Base-by-base conservation (phyloP, 2,329 filamentous ascomycete species). In the Aureobasidium sp. region DNA sequence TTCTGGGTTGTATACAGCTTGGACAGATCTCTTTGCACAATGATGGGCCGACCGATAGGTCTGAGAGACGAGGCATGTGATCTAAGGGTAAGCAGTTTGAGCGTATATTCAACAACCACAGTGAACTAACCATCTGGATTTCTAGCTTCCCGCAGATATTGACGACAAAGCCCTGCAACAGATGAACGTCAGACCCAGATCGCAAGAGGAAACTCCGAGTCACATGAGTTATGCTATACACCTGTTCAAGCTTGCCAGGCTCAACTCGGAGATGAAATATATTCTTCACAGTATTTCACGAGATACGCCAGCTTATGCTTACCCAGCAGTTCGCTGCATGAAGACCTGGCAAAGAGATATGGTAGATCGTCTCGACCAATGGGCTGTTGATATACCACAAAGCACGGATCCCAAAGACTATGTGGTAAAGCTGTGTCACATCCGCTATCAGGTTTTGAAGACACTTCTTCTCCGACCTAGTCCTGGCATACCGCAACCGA, bases 181-280 rank as follows among this genome's bases (percentile, higher is more conserved):
- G 17, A 17, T n/a, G 1, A 35, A 6, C 17, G n/a, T 33, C n/a
- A 15, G 9, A 35, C 27, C 17, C 2, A 57, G 53, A 35, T 7
- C 53, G 17, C 27, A 19, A 8, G 39, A 14, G 8, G 27, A 45
- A 6, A 27, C 27, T 35, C 53, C 53, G 1, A 57, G 1, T 27
- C 53, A 57, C 27, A 57, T 57, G 53, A 57, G 17, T n/a, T 45
- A 57, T 33, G 53, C 39, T 3, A 57, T 57, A 57, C 53, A 57
- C 29, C 19, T 57, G 2, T 57, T 57, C 39, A 57, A 57, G 35
- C 40, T 57, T 33, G 39, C 53, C 40, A 57, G n/a, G 14, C 39
- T 57, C 17, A 57, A 57, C 29, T 57, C 53, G n/a, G 53, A 57
- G 39, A 57, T 57, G 53, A 57, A 57, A 14, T 57, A 57, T n/a